Base-by-base conservation (phyloP, 768 basidiomycete species). In the Cyathus striatus region DNA sequence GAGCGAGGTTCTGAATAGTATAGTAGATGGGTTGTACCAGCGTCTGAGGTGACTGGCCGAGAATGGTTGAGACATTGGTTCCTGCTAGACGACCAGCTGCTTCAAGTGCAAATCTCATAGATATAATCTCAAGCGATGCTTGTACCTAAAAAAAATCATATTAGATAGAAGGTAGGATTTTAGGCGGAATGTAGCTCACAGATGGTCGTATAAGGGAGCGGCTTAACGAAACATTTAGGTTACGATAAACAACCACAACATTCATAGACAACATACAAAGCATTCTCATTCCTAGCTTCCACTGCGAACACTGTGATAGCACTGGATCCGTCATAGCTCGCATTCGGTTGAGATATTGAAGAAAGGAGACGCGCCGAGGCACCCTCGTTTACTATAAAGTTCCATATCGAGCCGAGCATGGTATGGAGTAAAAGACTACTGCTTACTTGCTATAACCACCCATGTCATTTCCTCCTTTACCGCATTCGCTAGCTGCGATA, bases 241-340 rank as follows among this genome's bases (percentile, higher is more conserved):
- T 2, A 3, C 30, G 27, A n/a, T 44, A 18, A 16, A 13, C 2
- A 7, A n/a, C 18, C 38, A 17, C 14, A 26, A 22, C 3, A 40
- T 12, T 10, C 12, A 10, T 1, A 21, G 6, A 22, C n/a, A 6
- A 54, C 77, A 54, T 52, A 83, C 82, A 68, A 83, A 3, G 71
- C 72, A 43, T 76, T 79, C 48, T 83, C 81, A 38, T 76, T 83
- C 17, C 82, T 63, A n/a, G 75, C 82, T 44, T 73, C 70, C 0
- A 62, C 66, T 0, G 55, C 62, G 42, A 70, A 76, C 17, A 68
- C 70, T 0, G 72, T 79, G 3, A 84, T 61, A 2, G 77, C 79
- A 2, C 50, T 48, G 0, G 72, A 63, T 0, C 72, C 69, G 44
- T 80, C 63, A 42, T 81, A 82, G 0, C 63, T 43, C 2, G 60